Conservation (phyloP, 768 basidiomycete genomes). For the Russula abietina region DNA sequence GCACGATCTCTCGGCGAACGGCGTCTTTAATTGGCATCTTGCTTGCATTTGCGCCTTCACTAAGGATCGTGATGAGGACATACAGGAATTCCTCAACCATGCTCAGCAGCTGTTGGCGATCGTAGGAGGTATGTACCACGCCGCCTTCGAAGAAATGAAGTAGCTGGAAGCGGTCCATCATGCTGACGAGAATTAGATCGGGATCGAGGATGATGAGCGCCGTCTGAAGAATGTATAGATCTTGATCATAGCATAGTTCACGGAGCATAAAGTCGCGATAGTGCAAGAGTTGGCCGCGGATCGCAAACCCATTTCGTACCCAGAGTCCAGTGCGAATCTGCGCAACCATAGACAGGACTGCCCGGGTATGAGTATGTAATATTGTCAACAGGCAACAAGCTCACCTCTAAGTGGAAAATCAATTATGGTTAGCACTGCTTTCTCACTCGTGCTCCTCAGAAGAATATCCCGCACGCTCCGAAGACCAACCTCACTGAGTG, state of each 20-base stretch:
- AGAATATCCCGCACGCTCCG: constrained; percentile 56
- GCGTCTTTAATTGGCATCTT: constrained; percentile 57
- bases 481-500: constrained; percentile 47
- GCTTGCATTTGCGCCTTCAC: constrained; percentile 71
- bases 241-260: constrained; percentile 95
- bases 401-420: constrained; percentile 87
- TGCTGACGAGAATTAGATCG: constrained; percentile 69
- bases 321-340: constrained; percentile 93
- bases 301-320: constrained; percentile 96
- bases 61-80: constrained; percentile 79
- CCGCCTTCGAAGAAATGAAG: constrained; percentile 70
- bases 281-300: constrained; percentile 90
- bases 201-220: constrained; percentile 76
- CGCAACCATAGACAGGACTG: constrained; percentile 85
- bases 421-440: constrained; percentile 66
- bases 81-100: constrained; percentile 93
- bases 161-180: constrained; percentile 87
- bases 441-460: constrained; percentile 54
- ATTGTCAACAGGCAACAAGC: constrained; percentile 26
- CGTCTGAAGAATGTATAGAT: constrained; percentile 83
- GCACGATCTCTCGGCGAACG: constrained; percentile 81
- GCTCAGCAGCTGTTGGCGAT: constrained; percentile 61
- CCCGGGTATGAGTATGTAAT: background rate
- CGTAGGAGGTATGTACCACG: constrained; percentile 54
- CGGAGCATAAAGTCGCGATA: constrained; percentile 95